phyloP scores from a whole-genome alignment of 805 yeast genomes.

The Nakazawaea wyomingensis region DNA sequence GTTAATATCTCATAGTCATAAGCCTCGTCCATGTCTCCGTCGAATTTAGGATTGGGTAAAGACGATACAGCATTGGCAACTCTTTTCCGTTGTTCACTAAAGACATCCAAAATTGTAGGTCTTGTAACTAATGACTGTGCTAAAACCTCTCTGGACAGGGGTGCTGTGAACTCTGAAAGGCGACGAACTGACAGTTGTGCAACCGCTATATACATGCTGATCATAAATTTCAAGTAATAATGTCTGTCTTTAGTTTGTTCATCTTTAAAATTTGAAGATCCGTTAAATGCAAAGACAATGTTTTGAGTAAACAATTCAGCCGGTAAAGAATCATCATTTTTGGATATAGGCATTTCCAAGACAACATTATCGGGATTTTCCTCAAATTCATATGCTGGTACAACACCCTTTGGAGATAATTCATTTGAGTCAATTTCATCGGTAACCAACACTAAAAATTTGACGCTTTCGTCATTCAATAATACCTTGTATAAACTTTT shows the following conservation, averaged over 20 bases:
- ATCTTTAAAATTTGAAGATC: slow-evolving; percentile 3
- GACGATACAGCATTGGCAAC: background rate
- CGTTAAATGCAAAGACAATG: slow-evolving; percentile 1
- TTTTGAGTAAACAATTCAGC: slow-evolving; percentile 4
- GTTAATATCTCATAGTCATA: background rate
- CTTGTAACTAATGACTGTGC: slow-evolving; percentile 1
- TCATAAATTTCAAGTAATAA: slow-evolving; percentile 7
- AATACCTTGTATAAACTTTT: slow-evolving; percentile 7
- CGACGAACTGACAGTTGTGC: slow-evolving; percentile 5
- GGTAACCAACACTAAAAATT: slow-evolving; percentile 4
- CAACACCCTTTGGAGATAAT: background rate
- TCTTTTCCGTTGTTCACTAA: background rate
- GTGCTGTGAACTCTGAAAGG: background rate
- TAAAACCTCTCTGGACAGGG: slow-evolving; percentile 3
- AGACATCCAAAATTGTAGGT: slow-evolving; percentile 4
- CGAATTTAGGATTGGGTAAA: slow-evolving; percentile 6
- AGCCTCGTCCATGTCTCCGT: background rate
- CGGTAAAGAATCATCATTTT: slow-evolving; percentile 2
- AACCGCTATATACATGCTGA: background rate
- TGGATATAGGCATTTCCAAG: background rate
- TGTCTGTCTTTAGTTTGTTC: background rate
- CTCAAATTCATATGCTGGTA: background rate
- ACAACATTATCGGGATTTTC: background rate
- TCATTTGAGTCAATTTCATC: slow-evolving; percentile 7
- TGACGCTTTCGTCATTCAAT: slow-evolving; percentile 5